These are phyloP conservation scores for Collybiopsis confluens DNA, from an alignment of 768 basidiomycete species.

Conservation along the genomic window DNA sequence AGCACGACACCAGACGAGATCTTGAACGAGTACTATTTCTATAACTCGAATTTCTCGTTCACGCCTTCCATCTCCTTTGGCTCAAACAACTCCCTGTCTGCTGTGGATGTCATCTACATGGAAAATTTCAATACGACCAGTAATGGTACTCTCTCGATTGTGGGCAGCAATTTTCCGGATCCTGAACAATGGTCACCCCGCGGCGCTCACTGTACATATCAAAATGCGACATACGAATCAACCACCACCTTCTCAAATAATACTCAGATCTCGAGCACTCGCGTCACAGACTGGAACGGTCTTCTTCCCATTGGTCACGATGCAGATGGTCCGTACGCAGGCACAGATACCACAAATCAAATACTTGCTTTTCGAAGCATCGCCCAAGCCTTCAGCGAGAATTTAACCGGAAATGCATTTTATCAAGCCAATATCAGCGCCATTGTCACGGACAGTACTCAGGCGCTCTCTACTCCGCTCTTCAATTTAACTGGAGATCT, in stretches of 20 bases:
- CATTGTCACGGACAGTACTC: neutral
- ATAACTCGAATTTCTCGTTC: neutral
- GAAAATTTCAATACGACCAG: neutral
- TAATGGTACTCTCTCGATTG: neutral
- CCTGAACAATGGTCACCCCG: neutral
- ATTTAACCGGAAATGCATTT: neutral
- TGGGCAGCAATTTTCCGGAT: neutral
- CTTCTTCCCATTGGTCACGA: neutral
- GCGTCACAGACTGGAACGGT: neutral
- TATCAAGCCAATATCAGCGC: neutral
- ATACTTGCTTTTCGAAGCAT: neutral
- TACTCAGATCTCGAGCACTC: neutral
- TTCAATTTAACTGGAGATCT: neutral
- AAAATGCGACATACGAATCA: conserved; percentile 4
- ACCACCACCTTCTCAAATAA: conserved; percentile 1
- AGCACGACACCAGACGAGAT: neutral
- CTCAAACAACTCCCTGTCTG: neutral
- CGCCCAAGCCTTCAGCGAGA: neutral
- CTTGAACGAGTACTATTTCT: neutral
- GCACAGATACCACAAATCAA: neutral
- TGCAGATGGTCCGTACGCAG: neutral
- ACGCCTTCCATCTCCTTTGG: neutral
- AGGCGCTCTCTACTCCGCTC: neutral
- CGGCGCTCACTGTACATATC: conserved; percentile 1
- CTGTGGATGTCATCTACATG: neutral